Conservation (phyloP, 768 basidiomycete genomes). For the Leccinum rimulosum region DNA sequence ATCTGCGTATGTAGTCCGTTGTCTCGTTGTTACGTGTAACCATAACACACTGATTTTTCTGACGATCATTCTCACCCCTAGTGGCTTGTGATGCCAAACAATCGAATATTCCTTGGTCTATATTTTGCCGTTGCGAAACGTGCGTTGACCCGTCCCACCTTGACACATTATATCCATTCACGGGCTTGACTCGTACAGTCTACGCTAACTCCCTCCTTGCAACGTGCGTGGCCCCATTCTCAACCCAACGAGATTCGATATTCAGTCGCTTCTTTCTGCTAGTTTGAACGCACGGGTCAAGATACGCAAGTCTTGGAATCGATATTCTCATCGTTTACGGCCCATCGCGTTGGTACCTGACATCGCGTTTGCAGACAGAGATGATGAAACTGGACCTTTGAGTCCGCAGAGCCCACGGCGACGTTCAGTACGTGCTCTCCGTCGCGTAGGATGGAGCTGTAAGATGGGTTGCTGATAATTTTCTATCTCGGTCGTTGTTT, state of each 20-base stretch:
- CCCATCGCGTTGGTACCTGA: constrained; percentile 5
- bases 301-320: constrained; percentile 4
- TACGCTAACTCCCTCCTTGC: constrained; percentile 29
- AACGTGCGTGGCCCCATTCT: constrained; percentile 8
- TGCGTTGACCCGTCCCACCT: constrained; percentile 3
- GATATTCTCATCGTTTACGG: not conserved
- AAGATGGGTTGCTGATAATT: not conserved
- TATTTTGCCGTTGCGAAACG: constrained; percentile 25
- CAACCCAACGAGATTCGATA: not conserved
- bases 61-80: not conserved
- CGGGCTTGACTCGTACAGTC: constrained; percentile 6
- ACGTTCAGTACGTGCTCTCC: not conserved
- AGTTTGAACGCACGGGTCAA: constrained; percentile 24
- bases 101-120: constrained; percentile 25
- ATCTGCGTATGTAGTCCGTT: constrained; percentile 16
- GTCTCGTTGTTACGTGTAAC: not conserved
- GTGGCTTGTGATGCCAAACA: constrained; percentile 25
- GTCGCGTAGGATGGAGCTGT: not conserved
- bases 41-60: not conserved
- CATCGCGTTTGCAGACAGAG: not conserved
- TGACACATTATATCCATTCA: not conserved
- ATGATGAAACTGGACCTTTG: not conserved
- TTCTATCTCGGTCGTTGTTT: not conserved
- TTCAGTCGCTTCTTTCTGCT: constrained; percentile 2
- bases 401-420: not conserved